Conservation (phyloP, 2,329 filamentous ascomycete genomes). For the Aspergillus fischeri region DNA sequence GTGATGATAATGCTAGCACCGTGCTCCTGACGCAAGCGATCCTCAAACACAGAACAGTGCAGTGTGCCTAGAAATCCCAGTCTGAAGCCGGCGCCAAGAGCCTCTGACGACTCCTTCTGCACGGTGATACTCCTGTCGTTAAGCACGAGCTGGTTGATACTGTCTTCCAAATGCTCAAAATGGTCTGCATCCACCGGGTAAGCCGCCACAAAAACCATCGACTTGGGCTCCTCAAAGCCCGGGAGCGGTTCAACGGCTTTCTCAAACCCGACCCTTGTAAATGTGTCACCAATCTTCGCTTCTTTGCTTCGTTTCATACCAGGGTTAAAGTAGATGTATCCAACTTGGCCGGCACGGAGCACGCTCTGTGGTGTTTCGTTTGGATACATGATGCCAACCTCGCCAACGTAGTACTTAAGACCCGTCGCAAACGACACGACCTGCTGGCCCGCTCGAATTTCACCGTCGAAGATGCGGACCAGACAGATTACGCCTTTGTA, state of each 20-base stretch:
- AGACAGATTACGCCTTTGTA: slow-evolving; percentile 91
- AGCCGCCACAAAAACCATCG: slow-evolving; percentile 97
- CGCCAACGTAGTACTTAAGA: slow-evolving; percentile 85
- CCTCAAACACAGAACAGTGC: slow-evolving; percentile 98
- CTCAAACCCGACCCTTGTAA: slow-evolving; percentile 76
- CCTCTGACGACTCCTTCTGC: slow-evolving; percentile 91
- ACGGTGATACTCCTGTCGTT: slow-evolving; percentile 94
- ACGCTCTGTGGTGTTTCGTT: slow-evolving; percentile 74
- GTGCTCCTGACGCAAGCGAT: slow-evolving; percentile 89
- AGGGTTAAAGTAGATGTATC: slow-evolving; percentile 95
- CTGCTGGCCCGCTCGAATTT: slow-evolving; percentile 74
- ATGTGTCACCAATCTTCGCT: slow-evolving; percentile 93
- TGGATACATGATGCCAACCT: slow-evolving; percentile 96
- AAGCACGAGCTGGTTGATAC: slow-evolving; percentile 86
- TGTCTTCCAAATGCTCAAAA: slow-evolving; percentile 83
- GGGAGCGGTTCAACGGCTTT: slow-evolving; percentile 73
- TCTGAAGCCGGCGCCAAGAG: slow-evolving; percentile 88
- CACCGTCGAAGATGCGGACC: slow-evolving; percentile 86
- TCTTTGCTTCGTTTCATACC: slow-evolving; percentile 97
- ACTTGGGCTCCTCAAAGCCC: slow-evolving; percentile 94
- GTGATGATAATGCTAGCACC: slow-evolving; percentile 95
- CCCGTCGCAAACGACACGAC: slow-evolving; percentile 86
- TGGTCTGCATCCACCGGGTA: slow-evolving; percentile 91
- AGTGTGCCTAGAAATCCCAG: slow-evolving; percentile 93
- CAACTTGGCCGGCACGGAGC: slow-evolving; percentile 87